Evolutionary conservation across 2,329 filamentous ascomycete species (phyloP), one percentile per base, ranked within the genome.

Genomic region (Neurospora crassa): DNA sequence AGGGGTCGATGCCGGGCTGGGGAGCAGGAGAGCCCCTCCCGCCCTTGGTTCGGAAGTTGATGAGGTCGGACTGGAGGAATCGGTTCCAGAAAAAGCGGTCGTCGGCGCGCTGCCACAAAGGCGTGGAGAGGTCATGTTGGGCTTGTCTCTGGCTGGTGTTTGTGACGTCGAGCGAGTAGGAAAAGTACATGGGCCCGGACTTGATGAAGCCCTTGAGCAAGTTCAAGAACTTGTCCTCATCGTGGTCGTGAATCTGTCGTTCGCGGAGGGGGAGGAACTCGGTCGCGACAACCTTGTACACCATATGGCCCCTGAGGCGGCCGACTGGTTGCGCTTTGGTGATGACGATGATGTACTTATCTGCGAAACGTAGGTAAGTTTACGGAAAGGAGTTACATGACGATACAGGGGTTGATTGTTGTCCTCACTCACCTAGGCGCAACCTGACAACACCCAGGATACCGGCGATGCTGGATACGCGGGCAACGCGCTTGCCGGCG

Each of bases 61-160:
- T 97, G 72, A 99, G 83, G 78, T 97, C 94, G 8, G 92, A 91
- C 80, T 95, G 93, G 68, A 98, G 87, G 80, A 97, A 96, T 74
- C 91, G 91, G 82, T 99, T 99, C 93, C 95, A 99, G 85, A 97
- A 99, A 85, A 99, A 99, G 74, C 96, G 93, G 79, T 98, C 94
- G 81, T 99, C 96, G 74, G 95, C 91, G 76, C 94, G 87, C 84
- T 92, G 91, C 96, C 96, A 99, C 71, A 98, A 82, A 14, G 96
- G 94, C 70, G 87, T 84, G 18, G 87, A 87, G 71, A 84, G 83
- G 79, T 97, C 89, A 74, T 89, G 85, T 75, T 94, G 89, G 3
- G 94, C 90, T 80, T 98, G 96, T 74, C 96, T 90, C 83, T 99
- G 96, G 84, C 98, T 97, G 79, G 89, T 94, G 84, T 97, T 99